These are phyloP conservation scores for Dothideomycetes sp. DNA, from an alignment of 2,329 filamentous ascomycete genomes.

Conservation along the genomic window DNA sequence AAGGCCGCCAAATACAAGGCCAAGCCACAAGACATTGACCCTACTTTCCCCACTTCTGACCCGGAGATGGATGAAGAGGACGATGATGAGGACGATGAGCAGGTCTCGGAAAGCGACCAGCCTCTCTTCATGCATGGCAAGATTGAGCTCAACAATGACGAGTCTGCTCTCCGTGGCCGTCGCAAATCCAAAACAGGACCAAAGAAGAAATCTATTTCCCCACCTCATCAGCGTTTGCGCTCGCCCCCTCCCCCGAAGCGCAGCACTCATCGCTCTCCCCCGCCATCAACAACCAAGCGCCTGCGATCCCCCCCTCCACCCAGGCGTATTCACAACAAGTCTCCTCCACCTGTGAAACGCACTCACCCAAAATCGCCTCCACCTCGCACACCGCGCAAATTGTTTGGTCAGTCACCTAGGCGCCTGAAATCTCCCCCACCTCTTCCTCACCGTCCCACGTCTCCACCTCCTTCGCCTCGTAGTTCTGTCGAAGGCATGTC, in stretches of 20 bases:
- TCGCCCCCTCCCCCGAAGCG: conserved; percentile 30
- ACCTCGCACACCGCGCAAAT: conserved; percentile 39
- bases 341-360: conserved; percentile 27
- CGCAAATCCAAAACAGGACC: conserved; percentile 17
- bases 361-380: conserved; percentile 25
- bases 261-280: conserved; percentile 37
- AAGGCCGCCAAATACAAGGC: conserved; percentile 70
- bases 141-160: conserved; percentile 52
- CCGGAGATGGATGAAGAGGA: conserved; percentile 74
- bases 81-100: conserved; percentile 39
- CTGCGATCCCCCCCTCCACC: conserved; percentile 28
- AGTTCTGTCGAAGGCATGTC: conserved; percentile 30
- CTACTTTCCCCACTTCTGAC: conserved; percentile 91
- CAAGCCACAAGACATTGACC: conserved; percentile 95
- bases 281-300: conserved; percentile 15
- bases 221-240: conserved; percentile 54
- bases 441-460: conserved; percentile 40
- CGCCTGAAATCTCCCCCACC: conserved; percentile 42
- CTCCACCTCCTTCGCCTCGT: conserved; percentile 56
- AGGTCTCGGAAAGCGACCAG: conserved; percentile 54
- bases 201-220: conserved; percentile 37
- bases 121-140: conserved; percentile 59
- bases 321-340: conserved; percentile 18
- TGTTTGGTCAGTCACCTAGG: conserved; percentile 63
- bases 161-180: conserved; percentile 40